Conservation (phyloP, 2,329 filamentous ascomycete species). For the Talaromyces sp. region DNA sequence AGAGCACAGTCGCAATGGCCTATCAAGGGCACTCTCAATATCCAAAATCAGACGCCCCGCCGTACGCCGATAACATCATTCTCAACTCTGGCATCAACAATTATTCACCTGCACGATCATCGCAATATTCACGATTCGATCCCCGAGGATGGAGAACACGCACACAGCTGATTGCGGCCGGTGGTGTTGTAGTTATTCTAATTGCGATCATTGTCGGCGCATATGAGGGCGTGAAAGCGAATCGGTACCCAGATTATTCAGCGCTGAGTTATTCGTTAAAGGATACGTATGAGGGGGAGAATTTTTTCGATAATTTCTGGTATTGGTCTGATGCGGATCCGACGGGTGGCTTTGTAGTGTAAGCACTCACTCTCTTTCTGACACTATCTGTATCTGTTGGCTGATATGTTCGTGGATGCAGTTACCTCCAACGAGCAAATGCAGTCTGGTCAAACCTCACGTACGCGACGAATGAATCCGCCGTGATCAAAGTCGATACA, state of each 20-base stretch:
- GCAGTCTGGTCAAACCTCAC: conserved; percentile 55
- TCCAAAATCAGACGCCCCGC: neutral
- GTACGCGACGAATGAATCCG: conserved; percentile 52
- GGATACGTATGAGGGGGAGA: conserved; percentile 40
- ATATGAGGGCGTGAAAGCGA: conserved; percentile 34
- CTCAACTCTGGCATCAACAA: neutral
- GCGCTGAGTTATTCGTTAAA: conserved; percentile 39
- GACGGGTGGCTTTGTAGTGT: conserved; percentile 46
- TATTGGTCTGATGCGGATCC: conserved; percentile 47
- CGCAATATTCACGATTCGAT: conserved; percentile 41
- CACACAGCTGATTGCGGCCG: conserved; percentile 46
- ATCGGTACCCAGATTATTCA: conserved; percentile 45
- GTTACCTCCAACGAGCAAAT: conserved; percentile 35
- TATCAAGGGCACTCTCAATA: neutral
- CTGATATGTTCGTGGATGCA: neutral
- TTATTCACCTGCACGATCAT: neutral
- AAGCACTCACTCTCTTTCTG: conserved; percentile 26
- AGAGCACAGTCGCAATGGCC: neutral
- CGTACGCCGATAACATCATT: neutral
- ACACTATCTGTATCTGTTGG: conserved; percentile 5
- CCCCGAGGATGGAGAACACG: conserved; percentile 54
- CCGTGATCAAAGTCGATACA: conserved; percentile 61
- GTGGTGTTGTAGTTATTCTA: conserved; percentile 36
- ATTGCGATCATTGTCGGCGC: conserved; percentile 48
- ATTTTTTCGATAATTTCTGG: conserved; percentile 47